Conservation (phyloP, 345 rosid species). For the Cardiospermum halicacabum region DNA sequence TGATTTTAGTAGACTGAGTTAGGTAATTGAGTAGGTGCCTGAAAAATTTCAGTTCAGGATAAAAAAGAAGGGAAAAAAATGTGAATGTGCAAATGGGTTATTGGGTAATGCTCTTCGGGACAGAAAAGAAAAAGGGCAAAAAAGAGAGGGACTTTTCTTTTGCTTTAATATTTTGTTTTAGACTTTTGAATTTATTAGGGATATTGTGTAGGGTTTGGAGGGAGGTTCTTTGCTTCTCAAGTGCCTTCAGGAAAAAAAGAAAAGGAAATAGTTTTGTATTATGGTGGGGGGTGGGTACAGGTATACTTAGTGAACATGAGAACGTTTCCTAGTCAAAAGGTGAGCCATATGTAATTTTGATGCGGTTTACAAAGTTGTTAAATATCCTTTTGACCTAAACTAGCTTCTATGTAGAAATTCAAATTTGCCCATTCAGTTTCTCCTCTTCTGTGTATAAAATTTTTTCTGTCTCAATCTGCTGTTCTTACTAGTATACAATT, state of each 20-base stretch:
- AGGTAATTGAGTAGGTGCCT: conserved; percentile 35
- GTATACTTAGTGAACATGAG: conserved; percentile 14
- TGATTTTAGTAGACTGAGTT: conserved; percentile 23
- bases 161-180: conserved; percentile 1
- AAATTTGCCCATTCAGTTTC: no score
- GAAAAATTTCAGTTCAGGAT: conserved; percentile 24
- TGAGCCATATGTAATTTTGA: conserved; percentile 35
- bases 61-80: conserved; percentile 7
- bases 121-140: conserved; percentile 12
- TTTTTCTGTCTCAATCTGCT: background rate
- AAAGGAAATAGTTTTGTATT: conserved; percentile 4
- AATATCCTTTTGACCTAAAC: conserved; percentile 13
- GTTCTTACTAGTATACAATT: background rate
- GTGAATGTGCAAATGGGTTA: conserved; percentile 20
- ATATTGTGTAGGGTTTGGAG: conserved; percentile 27
- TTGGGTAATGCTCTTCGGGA: conserved; percentile 25
- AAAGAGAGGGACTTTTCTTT: background rate
- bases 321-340: conserved; percentile 1
- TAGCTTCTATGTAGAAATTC: background rate
- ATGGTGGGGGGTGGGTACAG: conserved; percentile 14
- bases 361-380: conserved; percentile 26
- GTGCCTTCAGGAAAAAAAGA: conserved; percentile 1
- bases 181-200: conserved; percentile 16
- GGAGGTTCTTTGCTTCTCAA: conserved; percentile 21
- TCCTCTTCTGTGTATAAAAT: background rate